Conservation (phyloP, 176 grass and related monocot species). For the Cenchrus americanus region DNA sequence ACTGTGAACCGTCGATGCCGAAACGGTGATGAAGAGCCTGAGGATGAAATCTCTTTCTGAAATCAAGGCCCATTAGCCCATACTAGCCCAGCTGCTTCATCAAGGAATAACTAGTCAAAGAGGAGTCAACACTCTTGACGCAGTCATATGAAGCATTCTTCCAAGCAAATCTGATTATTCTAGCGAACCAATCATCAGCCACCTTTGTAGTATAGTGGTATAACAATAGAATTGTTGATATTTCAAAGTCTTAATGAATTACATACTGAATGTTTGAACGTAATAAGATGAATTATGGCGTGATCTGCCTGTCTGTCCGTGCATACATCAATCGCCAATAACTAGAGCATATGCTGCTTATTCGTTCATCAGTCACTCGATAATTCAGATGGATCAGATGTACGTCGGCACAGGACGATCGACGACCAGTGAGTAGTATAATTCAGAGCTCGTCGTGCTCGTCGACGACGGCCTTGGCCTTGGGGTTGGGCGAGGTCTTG, state of each 20-base stretch:
- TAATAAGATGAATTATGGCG: no score
- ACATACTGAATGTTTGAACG: not conserved
- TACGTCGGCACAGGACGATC: not conserved
- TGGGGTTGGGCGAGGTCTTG: conserved; percentile 46
- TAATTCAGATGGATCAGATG: not conserved
- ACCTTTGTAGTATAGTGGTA: not conserved
- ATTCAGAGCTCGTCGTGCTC: not conserved
- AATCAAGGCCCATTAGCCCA: not conserved
- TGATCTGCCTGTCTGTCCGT: no score
- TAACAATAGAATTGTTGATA: not conserved
- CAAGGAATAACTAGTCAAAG: not conserved
- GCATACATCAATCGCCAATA: no score
- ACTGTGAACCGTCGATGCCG: no score
- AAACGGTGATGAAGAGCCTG: no score
- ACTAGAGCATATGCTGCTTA: no score
- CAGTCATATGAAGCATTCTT: not conserved
- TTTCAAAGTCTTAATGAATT: not conserved
- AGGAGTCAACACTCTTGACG: not conserved
- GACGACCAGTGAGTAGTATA: not conserved
- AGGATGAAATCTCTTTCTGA: not conserved
- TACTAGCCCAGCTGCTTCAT: no score
- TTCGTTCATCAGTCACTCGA: not conserved
- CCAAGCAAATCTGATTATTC: not conserved
- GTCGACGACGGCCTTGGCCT: no score
- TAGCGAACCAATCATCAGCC: not conserved